Evolutionary conservation across 2,329 filamentous ascomycete species (phyloP), one percentile per base, ranked within the genome.

Genomic region (Sclerotinia trifoliorum): DNA sequence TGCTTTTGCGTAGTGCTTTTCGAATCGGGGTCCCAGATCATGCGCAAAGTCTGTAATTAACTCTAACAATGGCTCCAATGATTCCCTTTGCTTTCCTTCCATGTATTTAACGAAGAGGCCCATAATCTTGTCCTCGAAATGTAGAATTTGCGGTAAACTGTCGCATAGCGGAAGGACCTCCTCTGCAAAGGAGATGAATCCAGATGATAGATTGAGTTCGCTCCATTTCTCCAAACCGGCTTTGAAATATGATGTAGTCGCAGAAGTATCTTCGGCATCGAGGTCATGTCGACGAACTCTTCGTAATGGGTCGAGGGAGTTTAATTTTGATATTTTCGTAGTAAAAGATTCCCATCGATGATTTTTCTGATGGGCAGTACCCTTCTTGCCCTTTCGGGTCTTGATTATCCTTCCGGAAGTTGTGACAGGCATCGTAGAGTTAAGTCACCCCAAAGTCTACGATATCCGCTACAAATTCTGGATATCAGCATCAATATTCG

Each of bases 41-140:
- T 96, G 93, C n/a, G 95, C 94, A 77, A 99, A 94, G 52, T 95
- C 93, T 17, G 93, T 92, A 69, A 97, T 80, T n/a, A 99, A 86
- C 72, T 91, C 92, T 69, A 99, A 81, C 52, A 99, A 81, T 13
- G 95, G 92, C 77, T 99, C 94, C 70, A 97, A 82, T 1, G 91
- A 90, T 74, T 94, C 86, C 71, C 88, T 87, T 74, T 97, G 93
- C 70, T 90, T 89, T 74, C 86, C 86, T 65, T 88, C 86, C 70
- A 98, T 94, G 75, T 93, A 91, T 75, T 87, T 84, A 70, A 89
- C 85, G 70, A 99, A 83, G 69, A 90, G 78, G 51, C 87, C 87
- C 85, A 97, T 91, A 73, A 99, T 95, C 78, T 87, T 87, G 73
- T 92, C 87, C 80, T 96, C 90, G 79, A 96, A 91, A 81, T 98